These are phyloP conservation scores for Cucumis cinereus DNA, from an alignment of 306 rosid species.

Conservation along the genomic window DNA sequence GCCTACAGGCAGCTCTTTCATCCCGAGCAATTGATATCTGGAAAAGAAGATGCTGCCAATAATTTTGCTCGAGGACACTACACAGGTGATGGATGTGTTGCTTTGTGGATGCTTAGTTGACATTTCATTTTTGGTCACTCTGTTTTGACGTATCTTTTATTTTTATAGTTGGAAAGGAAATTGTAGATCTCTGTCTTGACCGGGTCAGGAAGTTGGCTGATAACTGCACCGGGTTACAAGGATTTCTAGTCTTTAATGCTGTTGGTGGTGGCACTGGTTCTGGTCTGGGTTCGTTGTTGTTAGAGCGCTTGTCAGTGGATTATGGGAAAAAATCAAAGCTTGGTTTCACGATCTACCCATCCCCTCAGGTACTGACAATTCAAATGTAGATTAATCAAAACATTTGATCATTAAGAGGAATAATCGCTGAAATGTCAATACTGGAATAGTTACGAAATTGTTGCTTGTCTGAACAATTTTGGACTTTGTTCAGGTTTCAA, in stretches of 20 bases:
- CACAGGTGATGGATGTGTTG: conserved; percentile 29
- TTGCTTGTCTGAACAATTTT: not conserved
- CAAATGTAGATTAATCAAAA: not conserved
- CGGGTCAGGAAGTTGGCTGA: conserved; percentile 89
- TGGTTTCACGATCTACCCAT: conserved; percentile 94
- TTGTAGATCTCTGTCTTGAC: conserved; percentile 92
- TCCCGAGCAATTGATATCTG: conserved; percentile 94
- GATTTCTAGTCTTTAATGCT: conserved; percentile 86
- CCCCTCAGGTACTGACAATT: conserved; percentile 74
- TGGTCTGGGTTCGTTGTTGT: conserved; percentile 73
- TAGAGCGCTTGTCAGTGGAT: conserved; percentile 90
- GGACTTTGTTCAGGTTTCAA: conserved; percentile 50
- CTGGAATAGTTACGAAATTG: not conserved
- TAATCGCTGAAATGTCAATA: not conserved
- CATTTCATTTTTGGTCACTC: not conserved
- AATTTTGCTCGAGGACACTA: conserved; percentile 95
- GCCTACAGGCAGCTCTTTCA: conserved; percentile 84
- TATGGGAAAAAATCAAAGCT: conserved; percentile 91
- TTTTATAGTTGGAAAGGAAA: conserved; percentile 64
- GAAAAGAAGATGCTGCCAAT: conserved; percentile 97
- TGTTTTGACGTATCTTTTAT: not conserved
- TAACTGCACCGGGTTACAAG: conserved; percentile 95
- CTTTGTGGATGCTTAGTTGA: not conserved
- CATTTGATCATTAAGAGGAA: not conserved
- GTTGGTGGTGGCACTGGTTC: conserved; percentile 99